Percentiles rank a stretch among this genome's conserved stretches.
These are phyloP conservation scores for Excoecaria cochinchinensis DNA, from an alignment of 345 rosid genomes.

Conservation along the genomic window DNA sequence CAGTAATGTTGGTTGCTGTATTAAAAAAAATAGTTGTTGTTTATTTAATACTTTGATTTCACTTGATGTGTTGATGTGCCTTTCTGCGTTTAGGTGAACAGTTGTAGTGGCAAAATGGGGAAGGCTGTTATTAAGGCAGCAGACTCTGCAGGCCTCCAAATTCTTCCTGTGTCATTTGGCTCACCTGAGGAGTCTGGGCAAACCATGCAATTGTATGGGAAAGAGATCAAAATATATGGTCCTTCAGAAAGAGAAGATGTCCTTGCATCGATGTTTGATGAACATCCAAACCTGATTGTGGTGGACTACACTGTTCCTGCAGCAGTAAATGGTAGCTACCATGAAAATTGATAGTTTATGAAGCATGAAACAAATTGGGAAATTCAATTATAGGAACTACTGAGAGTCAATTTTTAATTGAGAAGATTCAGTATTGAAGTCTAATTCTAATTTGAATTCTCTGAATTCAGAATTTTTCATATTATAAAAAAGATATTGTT, in stretches of 20 bases:
- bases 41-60: neutral
- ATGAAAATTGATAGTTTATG: neutral
- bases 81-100: constrained; percentile 61
- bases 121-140: constrained; percentile 86
- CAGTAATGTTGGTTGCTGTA: neutral
- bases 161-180: constrained; percentile 80
- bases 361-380: neutral
- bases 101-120: constrained; percentile 89
- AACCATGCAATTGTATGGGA: constrained; percentile 64
- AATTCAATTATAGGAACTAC: neutral
- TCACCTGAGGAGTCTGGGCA: constrained; percentile 59
- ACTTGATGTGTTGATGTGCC: neutral
- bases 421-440: neutral
- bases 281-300: constrained; percentile 70
- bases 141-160: constrained; percentile 72
- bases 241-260: constrained; percentile 67
- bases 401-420: neutral
- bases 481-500: neutral
- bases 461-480: neutral
- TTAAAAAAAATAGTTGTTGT: neutral
- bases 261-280: constrained; percentile 53
- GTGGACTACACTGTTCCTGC: constrained; percentile 86
- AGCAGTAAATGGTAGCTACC: constrained; percentile 72
- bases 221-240: constrained; percentile 66
- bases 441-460: neutral